Conservation (phyloP, 257 asterid genomes). For the Handroanthus guayacan region DNA sequence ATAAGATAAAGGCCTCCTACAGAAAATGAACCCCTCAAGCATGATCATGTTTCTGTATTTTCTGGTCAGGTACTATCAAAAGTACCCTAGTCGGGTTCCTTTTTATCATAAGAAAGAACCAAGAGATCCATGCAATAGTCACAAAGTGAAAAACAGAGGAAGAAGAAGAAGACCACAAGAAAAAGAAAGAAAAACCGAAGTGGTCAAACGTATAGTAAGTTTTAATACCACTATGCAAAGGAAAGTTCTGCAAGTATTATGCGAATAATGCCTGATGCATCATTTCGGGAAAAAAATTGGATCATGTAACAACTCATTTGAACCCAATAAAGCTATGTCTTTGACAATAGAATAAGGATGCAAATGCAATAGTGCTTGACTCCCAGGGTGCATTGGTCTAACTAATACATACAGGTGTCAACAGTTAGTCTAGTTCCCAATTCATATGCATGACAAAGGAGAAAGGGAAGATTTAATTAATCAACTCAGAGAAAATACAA, state of each 20-base stretch:
- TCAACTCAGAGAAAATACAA: neutral
- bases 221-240: neutral
- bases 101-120: neutral
- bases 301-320: neutral
- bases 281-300: neutral
- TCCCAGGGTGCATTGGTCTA: neutral
- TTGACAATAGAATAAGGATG: neutral
- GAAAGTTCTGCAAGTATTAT: neutral
- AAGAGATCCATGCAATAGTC: neutral
- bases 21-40: too few relatives aligned
- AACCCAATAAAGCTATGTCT: neutral
- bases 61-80: too few relatives aligned
- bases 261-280: neutral
- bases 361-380: neutral
- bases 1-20: neutral
- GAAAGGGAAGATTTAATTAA: neutral
- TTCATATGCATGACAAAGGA: conserved; percentile 18
- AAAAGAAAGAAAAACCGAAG: neutral
- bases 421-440: conserved; percentile 8
- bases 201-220: neutral
- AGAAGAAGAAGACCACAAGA: neutral
- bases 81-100: neutral
- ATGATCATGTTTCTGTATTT: too few relatives aligned
- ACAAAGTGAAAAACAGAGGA: neutral
- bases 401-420: neutral